Base-by-base conservation (phyloP, 306 rosid species). In the Cajanus cajan region DNA sequence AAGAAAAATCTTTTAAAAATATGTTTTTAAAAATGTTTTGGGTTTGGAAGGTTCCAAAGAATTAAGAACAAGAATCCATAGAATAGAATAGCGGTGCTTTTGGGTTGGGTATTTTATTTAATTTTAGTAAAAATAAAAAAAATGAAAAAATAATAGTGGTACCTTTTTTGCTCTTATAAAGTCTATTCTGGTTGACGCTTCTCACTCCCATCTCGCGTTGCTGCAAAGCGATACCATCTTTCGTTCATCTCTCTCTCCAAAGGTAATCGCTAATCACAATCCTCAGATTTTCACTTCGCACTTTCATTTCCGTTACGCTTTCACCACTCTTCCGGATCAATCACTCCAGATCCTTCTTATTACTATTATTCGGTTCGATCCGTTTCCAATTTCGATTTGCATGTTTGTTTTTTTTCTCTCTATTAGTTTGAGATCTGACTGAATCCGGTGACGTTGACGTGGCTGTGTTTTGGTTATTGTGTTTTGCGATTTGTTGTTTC, bases 341-440 rank as follows among this genome's bases (percentile, higher is more conserved):
- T n/a, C n/a, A n/a, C n/a, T n/a, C 52, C 67, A 75, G 96, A 87
- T 89, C 95, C 33, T 84, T 51, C 9, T 58, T 64, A 1, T n/a
- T 64, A n/a, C n/a, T n/a, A 8, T 34, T 33, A 7, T 61, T 63
- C 43, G 2, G 21, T 48, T 72, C 43, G 48, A 71, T 83, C 68
- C n/a, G 45, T 72, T 64, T 77, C 36, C 68, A 68, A 66, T 48
- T 71, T 70, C 41, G 68, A 64, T 66, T 48, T 71, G 73, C 66
- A 28, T 79, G 84, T 10, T 33, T 67, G 3, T 28, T 25, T 59
- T 7, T 62, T 12, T 47, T 66, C 45, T 44, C 31, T 33, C 57
- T 0, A 39, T 66, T 76, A 4, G 33, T 34, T 59, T 77, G 75
- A 73, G 88, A 90, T 90, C 92, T 82, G 74, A 78, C 40, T 58